Evolutionary conservation across 2,329 filamentous ascomycete species (phyloP), one percentile per base, ranked within the genome.

Genomic region (Onygenales sp.): DNA sequence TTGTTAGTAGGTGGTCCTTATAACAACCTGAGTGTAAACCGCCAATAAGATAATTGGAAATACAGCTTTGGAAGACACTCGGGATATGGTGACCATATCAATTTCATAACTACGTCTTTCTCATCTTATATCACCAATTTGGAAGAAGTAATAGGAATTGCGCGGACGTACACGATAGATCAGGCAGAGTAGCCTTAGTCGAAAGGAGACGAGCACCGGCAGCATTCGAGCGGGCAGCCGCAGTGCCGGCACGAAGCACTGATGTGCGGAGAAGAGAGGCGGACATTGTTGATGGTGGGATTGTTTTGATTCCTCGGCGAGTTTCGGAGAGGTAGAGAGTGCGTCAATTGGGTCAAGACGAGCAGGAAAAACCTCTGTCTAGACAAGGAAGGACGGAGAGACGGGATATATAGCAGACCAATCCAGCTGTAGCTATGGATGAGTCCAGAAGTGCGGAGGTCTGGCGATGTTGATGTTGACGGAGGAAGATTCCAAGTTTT

Each of bases 101-200:
- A 27, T 27, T 27, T 27, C 21, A 27, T 27, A 27, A 27, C 5
- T 27, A 27, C 21, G 21, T 27, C 21, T 27, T 27, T 5, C 21
- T 27, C 21, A 27, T 27, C 21, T 27, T 3, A 27, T 27, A 27
- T 27, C 21, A 27, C 21, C 5, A 27, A 27, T 27, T 27, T 27
- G 21, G 21, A 27, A 27, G 21, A 27, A 27, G 21, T 27, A 27
- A 27, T 27, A 27, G 21, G 21, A 27, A 27, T 27, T 27, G 21
- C 21, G 21, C 21, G 11, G 33, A 69, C 81, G 58, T 78, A 89
- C 86, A 90, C 64, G 82, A 69, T 10, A 97, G 84, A 66, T 96
- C 91, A 59, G 93, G 93, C 43, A 98, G 86, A 43, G 91, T 95
- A 51, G 88, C 92, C 79, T 96, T 96, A 75, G 83, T 84, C 65